These are phyloP conservation scores for Hypoxylon sp. DNA, from an alignment of 2,329 filamentous ascomycete species.

Conservation along the genomic window DNA sequence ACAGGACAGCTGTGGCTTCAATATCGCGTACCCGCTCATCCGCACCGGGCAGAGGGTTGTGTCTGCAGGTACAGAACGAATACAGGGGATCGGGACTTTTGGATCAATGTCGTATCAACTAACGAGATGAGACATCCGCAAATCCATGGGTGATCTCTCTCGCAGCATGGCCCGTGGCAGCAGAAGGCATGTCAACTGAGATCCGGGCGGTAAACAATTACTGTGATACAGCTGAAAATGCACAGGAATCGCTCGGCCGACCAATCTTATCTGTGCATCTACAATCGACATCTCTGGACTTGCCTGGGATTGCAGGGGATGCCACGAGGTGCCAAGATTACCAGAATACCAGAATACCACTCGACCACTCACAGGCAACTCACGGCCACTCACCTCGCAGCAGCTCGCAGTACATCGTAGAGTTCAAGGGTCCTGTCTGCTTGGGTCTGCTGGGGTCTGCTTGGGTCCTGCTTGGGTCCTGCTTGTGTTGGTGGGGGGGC, in stretches of 20 bases:
- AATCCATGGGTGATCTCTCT: constrained; percentile 22
- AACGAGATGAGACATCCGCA: constrained; percentile 31
- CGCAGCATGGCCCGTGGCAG: constrained; percentile 8
- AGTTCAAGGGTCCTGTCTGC: too few species aligned
- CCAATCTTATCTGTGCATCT: constrained; percentile 34
- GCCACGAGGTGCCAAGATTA: constrained; percentile 38
- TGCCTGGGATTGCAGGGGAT: constrained; percentile 17
- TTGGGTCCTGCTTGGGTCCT: too few species aligned
- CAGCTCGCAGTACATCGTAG: not conserved
- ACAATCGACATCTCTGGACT: constrained; percentile 5
- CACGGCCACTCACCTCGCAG: not conserved
- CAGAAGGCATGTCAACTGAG: constrained; percentile 26
- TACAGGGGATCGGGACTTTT: constrained; percentile 24
- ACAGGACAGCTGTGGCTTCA: constrained; percentile 12
- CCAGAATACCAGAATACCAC: not conserved
- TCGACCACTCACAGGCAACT: constrained; percentile 3
- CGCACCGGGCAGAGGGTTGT: constrained; percentile 29
- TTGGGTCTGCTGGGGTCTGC: too few species aligned
- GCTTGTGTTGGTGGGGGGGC: constrained; percentile 19
- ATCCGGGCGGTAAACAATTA: constrained; percentile 27
- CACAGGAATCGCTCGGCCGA: constrained; percentile 4
- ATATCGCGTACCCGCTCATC: constrained; percentile 25
- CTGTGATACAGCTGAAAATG: constrained; percentile 32
- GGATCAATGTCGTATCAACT: constrained; percentile 31
- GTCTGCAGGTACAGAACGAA: constrained; percentile 34